Percentiles rank a stretch among this genome's conserved stretches.
These are phyloP conservation scores for Aspergillus thermomutatus DNA, from an alignment of 2,329 filamentous ascomycete species.

Conservation along the genomic window DNA sequence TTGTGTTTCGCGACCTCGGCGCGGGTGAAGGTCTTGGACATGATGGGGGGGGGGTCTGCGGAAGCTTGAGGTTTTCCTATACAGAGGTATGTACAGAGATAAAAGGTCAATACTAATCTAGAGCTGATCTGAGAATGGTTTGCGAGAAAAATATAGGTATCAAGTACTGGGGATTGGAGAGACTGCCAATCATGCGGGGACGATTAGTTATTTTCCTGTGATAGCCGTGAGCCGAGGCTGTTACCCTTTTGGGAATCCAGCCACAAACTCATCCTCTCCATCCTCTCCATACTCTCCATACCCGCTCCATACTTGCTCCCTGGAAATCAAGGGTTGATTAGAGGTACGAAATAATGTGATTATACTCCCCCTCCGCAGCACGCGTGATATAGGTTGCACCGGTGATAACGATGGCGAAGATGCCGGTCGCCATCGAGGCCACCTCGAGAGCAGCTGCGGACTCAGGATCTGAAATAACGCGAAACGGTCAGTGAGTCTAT, in stretches of 20 bases:
- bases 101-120: not conserved
- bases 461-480: too few relatives aligned
- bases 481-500: too few relatives aligned
- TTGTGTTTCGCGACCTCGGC: constrained; percentile 71
- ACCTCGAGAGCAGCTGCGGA: too few relatives aligned
- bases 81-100: not conserved
- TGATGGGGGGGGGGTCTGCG: constrained; percentile 2
- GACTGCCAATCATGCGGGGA: constrained; percentile 10
- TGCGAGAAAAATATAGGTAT: not conserved
- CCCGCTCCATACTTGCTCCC: too few relatives aligned
- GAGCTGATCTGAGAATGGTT: not conserved
- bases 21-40: constrained; percentile 41
- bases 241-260: not conserved
- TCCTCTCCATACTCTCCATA: too few relatives aligned
- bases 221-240: not conserved
- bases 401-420: too few relatives aligned
- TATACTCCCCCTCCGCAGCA: too few relatives aligned
- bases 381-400: too few relatives aligned
- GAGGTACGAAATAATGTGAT: too few relatives aligned
- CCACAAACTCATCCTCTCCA: too few relatives aligned
- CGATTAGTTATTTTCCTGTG: constrained; percentile 10
- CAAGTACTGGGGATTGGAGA: not conserved
- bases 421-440: too few relatives aligned
- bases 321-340: too few relatives aligned
- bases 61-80: not conserved